These are phyloP conservation scores for Nannizziopsis barbatae DNA, from an alignment of 2,329 filamentous ascomycete species.

Conservation along the genomic window DNA sequence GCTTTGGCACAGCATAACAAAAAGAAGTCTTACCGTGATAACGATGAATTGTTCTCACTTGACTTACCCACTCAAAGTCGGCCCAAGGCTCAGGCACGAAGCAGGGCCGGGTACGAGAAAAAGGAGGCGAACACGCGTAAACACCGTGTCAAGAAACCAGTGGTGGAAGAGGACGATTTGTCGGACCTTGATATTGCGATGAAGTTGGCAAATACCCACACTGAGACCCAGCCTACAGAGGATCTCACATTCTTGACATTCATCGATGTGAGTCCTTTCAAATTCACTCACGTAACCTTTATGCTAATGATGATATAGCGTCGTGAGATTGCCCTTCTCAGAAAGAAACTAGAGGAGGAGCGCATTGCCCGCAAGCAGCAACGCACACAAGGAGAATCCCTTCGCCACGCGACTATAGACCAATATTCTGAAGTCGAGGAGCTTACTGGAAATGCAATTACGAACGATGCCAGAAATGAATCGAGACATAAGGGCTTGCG, in stretches of 20 bases:
- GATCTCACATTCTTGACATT: conserved; percentile 46
- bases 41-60: conserved; percentile 13
- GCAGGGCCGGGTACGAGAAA: conserved; percentile 13
- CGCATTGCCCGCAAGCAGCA: conserved; percentile 35
- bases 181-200: conserved; percentile 21
- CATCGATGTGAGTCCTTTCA: conserved; percentile 34
- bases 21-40: not conserved
- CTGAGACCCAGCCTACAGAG: not conserved
- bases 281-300: not conserved
- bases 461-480: not conserved
- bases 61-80: conserved; percentile 3
- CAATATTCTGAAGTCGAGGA: too few species aligned
- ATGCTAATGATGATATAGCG: conserved; percentile 20
- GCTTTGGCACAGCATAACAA: not conserved
- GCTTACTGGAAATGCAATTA: too few species aligned
- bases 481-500: not conserved
- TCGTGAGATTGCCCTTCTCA: conserved; percentile 43
- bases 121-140: conserved; percentile 31
- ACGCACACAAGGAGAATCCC: not conserved
- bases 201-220: not conserved
- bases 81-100: conserved; percentile 1
- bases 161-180: conserved; percentile 24
- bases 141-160: conserved; percentile 30
- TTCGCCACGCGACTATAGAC: too few species aligned
- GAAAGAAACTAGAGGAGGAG: conserved; percentile 47